phyloP scores from a whole-genome alignment of 129 eudicot species.

The Centrapalus pauciflorus region DNA sequence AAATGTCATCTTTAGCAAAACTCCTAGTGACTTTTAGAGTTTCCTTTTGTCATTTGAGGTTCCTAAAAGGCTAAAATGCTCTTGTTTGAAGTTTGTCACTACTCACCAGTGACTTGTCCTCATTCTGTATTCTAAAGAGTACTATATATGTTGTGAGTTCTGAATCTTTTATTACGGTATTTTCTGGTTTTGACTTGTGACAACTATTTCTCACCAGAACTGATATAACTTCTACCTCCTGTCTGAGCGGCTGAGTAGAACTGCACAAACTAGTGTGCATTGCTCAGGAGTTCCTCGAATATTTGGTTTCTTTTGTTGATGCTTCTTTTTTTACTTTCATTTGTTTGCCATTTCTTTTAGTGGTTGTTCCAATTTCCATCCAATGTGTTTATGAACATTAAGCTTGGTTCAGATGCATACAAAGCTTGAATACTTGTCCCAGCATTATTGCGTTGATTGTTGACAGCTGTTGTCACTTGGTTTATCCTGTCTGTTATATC shows the following conservation, averaged over 20 bases:
- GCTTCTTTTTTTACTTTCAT: background rate
- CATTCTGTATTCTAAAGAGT: constrained; percentile 1
- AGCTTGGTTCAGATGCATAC: background rate
- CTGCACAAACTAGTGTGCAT: background rate
- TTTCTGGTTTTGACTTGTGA: background rate
- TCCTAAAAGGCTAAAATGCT: background rate
- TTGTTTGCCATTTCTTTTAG: background rate
- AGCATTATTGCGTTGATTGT: background rate
- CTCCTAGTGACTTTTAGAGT: background rate
- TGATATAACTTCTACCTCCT: background rate
- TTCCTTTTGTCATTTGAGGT: constrained; percentile 6
- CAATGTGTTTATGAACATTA: background rate
- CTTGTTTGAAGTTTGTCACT: background rate
- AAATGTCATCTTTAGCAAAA: constrained; percentile 11
- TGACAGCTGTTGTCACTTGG: background rate
- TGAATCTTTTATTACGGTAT: background rate
- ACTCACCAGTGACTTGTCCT: constrained; percentile 1
- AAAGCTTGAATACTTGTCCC: background rate
- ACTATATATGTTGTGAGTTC: background rate
- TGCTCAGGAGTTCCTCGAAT: background rate
- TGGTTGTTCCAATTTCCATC: background rate
- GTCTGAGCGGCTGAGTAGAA: background rate
- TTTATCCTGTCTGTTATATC: background rate
- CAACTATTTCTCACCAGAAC: background rate
- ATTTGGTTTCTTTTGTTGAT: background rate